A percentile compares a stretch with the other conserved stretches of the same genome.
These are phyloP conservation scores for Corchorus olitorius DNA, from an alignment of 345 rosid species.

Conservation along the genomic window DNA sequence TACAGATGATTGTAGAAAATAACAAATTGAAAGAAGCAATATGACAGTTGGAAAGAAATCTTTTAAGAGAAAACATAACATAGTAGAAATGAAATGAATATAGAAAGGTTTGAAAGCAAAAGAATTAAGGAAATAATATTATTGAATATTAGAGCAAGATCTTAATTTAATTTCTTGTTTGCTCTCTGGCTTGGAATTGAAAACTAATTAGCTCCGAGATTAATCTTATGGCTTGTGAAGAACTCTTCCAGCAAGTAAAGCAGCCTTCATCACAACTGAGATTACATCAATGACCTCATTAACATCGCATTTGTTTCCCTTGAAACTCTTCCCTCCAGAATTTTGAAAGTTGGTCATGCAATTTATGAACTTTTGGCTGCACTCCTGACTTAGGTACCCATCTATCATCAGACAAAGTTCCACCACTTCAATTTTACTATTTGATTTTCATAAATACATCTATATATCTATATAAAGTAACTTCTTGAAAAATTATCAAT, in stretches of 20 bases:
- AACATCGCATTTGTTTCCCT: slow-evolving; percentile 67
- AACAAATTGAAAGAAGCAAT: too few species aligned
- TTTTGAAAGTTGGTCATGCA: slow-evolving; percentile 66
- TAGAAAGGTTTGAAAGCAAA: too few species aligned
- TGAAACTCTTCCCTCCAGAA: slow-evolving; percentile 49
- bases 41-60: too few species aligned
- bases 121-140: too few species aligned
- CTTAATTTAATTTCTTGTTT: too few species aligned
- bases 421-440: background rate
- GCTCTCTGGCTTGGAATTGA: too few species aligned
- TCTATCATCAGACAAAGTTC: slow-evolving; percentile 41
- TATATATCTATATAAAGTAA: background rate
- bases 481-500: background rate
- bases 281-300: slow-evolving; percentile 66
- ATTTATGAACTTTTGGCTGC: slow-evolving; percentile 72
- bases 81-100: too few species aligned
- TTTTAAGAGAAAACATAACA: too few species aligned
- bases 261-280: slow-evolving; percentile 74
- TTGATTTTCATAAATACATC: background rate
- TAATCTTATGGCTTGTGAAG: slow-evolving; percentile 57
- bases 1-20: too few species aligned
- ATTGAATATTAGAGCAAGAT: too few species aligned
- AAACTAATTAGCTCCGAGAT: too few species aligned
- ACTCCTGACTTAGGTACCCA: slow-evolving; percentile 84
- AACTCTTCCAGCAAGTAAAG: slow-evolving; percentile 84